Base-by-base conservation (phyloP, 2,329 filamentous ascomycete species). In the Leptographium procerum region DNA sequence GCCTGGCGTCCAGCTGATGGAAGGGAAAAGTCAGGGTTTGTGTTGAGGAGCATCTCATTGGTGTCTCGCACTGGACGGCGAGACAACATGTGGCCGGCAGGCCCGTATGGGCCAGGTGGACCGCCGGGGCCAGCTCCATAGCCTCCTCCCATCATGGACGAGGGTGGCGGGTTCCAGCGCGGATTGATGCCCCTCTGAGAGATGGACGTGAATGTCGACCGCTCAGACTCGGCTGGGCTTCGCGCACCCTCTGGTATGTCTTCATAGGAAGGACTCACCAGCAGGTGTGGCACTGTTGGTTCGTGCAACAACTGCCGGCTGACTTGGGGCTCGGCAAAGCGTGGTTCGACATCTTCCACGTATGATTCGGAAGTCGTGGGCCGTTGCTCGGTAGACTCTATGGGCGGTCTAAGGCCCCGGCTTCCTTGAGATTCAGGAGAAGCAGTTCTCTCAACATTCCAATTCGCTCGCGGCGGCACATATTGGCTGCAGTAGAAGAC, bases 271-370 rank as follows among this genome's bases (percentile, higher is more conserved):
- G 64, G 65, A 60, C 65, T 64, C 50, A 64, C 51, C 34, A 66
- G 64, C 50, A 67, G 58, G 59, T 61, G 69, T 61, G 61, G 64
- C 56, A 63, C 60, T 66, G 67, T 48, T n/a, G 16, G 34, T 60
- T 54, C 70, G 68, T 59, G 70, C 60, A 57, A 65, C 60, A 48
- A 61, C 60, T 14, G 53, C 36, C 9, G 51, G 14, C 50, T 22
- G 29, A 11, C 19, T 13, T 28, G 28, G 14, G 67, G 70, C 59
- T 83, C 79, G 36, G 84, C 87, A 67, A 96, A 97, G 59, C 85
- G 88, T 51, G 92, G 91, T 64, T 96, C 91, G 14, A 96, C 84
- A 69, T 97, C 92, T 77, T 97, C 94, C 68, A 95, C 95, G 72
- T 97, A 97, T 62, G 56, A 56, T 59, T 62, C 57, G 34, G 61